Base-by-base conservation (phyloP, 2,329 filamentous ascomycete species). In the Chaetomium strumarium region DNA sequence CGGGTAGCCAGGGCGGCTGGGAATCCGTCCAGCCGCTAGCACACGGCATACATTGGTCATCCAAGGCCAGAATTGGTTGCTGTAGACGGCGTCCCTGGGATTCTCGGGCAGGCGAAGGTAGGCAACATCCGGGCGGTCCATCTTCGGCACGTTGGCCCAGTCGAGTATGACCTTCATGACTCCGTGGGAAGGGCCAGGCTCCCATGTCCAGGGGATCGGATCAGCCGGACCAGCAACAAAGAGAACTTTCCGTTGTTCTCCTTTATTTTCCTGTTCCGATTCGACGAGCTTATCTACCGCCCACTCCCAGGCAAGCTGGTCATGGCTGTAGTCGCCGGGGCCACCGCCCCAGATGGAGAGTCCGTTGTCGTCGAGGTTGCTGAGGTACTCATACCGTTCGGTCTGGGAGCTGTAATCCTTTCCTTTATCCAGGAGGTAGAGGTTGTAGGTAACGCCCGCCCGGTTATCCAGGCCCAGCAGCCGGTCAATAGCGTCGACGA, bases 401-500 rank as follows among this genome's bases (percentile, higher is more conserved):
- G 33, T 33, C 5, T 46, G 14, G 11, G 31, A 34, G 11, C 42
- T 19, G 44, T 59, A 58, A 2, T 46, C n/a, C 33, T 49, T 49
- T 14, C 12, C 33, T 17, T 49, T 55, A 47, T 63, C 61, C 16
- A 59, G 39, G 3, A 59, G 4, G 36, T 56, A 57, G 41, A 63
- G 38, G 3, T 44, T 58, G 53, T 63, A 62, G 0, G 43, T 34
- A 2, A 60, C 54, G 6, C 60, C 58, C 5, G 55, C 56, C 9
- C 58, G 55, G 45, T 49, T 58, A 31, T 58, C 60, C 6, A 62
- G 56, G 36, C 56, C 38, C 11, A 64, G 49, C 8, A 64, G 58
- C 6, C 62, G 57, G 46, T 61, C 59, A 14, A 63, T 56, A 5
- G 62, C 62, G 44, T 64, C 60, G 44, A 63, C 56, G 39, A 60